phyloP scores from a whole-genome alignment of 73 alveolate genomes.

The Blepharisma stoltei region DNA sequence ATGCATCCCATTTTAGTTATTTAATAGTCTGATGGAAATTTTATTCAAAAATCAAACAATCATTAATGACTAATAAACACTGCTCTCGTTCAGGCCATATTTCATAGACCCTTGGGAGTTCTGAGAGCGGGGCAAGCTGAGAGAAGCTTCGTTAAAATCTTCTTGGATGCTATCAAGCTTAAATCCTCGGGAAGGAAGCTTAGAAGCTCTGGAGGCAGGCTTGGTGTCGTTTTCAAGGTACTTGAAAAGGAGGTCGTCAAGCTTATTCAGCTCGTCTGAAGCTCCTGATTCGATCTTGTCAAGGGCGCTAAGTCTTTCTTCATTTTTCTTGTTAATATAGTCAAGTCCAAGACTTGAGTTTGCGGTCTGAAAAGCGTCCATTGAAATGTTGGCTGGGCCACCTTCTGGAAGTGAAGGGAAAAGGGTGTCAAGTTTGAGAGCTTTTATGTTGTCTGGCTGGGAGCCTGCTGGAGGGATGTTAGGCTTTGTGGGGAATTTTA shows the following conservation, averaged over 20 bases:
- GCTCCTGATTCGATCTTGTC: background rate
- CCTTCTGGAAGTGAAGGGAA: conserved; percentile 26
- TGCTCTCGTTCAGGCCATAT: too few species aligned
- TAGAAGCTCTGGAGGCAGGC: too few species aligned
- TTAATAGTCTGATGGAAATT: too few species aligned
- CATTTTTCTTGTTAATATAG: conserved; percentile 13
- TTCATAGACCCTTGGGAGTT: too few species aligned
- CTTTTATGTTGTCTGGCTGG: background rate
- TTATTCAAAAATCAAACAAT: too few species aligned
- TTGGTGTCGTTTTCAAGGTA: background rate
- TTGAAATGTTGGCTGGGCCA: background rate
- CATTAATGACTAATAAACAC: too few species aligned
- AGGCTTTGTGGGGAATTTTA: background rate
- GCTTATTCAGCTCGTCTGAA: conserved; percentile 16
- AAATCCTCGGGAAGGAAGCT: too few species aligned
- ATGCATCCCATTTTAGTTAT: too few species aligned
- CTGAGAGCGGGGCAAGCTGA: too few species aligned
- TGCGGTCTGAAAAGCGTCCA: background rate
- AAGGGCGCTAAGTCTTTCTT: conserved; percentile 5
- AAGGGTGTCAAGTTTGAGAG: conserved; percentile 21
- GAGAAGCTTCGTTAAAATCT: too few species aligned
- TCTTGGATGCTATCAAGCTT: too few species aligned
- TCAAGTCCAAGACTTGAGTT: conserved; percentile 24
- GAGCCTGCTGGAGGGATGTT: background rate
- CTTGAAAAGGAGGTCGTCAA: conserved; percentile 18